phyloP scores from a whole-genome alignment of 1,284 basidiomycete genomes.

The Trichosporon coremiiforme region DNA sequence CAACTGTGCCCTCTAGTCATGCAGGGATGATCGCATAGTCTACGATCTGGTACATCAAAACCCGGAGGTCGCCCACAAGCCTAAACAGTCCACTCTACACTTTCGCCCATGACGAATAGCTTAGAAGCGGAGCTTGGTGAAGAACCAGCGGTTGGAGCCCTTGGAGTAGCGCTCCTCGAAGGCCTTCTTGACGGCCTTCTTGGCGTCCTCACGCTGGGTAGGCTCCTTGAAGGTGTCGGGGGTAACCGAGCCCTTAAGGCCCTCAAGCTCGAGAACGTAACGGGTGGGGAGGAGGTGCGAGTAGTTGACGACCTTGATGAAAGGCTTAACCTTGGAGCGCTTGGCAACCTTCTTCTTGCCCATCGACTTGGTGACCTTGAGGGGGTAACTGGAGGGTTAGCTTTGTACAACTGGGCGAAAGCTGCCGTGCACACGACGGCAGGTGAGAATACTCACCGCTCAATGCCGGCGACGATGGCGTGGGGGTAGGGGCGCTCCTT shows the following conservation, averaged over 20 bases:
- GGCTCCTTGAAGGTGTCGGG: conserved; percentile 94
- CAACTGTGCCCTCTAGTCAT: conserved; percentile 16
- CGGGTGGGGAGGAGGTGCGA: conserved; percentile 96
- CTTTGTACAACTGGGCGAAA: background rate
- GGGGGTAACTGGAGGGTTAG: conserved; percentile 69
- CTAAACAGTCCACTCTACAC: conserved; percentile 17
- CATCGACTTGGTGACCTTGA: conserved; percentile 95
- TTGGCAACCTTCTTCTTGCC: conserved; percentile 87
- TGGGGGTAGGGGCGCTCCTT: conserved; percentile 87
- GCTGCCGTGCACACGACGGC: background rate
- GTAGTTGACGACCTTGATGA: conserved; percentile 98
- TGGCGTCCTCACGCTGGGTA: conserved; percentile 84
- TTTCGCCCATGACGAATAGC: conserved; percentile 20
- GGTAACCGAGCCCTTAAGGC: conserved; percentile 78
- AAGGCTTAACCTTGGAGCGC: conserved; percentile 95
- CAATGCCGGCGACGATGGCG: conserved; percentile 92
- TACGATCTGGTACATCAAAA: conserved; percentile 20
- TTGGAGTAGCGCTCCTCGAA: conserved; percentile 87
- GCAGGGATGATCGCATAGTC: conserved; percentile 20
- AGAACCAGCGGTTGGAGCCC: conserved; percentile 91
- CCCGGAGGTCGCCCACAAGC: conserved; percentile 19
- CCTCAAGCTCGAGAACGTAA: conserved; percentile 91
- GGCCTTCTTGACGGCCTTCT: conserved; percentile 94
- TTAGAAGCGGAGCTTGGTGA: conserved; percentile 52
- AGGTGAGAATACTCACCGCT: conserved; percentile 59